Conservation (phyloP, 352 stramenopile species). For the Pythium sp. region DNA sequence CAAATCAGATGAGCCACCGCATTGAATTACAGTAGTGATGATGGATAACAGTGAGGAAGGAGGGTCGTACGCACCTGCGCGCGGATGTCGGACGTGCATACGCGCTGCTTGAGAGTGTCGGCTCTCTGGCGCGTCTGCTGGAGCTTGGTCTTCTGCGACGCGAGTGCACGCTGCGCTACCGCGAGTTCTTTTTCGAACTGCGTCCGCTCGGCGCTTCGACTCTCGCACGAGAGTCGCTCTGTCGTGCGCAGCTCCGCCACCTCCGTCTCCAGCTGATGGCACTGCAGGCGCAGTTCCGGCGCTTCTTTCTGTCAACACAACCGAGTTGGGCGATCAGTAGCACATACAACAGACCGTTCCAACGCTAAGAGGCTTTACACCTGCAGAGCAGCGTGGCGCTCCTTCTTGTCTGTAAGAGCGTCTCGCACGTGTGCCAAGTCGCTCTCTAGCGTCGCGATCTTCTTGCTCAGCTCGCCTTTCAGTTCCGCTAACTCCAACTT, state of each 20-base stretch:
- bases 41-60: neutral
- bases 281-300: slow-evolving; percentile 17
- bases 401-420: slow-evolving; percentile 16
- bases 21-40: neutral
- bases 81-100: slow-evolving; percentile 3
- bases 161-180: slow-evolving; percentile 15
- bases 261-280: slow-evolving; percentile 25
- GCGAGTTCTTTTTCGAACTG: slow-evolving; percentile 28
- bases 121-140: slow-evolving; percentile 5
- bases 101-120: slow-evolving; percentile 2
- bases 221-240: slow-evolving; percentile 22
- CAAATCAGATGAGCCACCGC: neutral
- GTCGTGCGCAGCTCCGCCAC: slow-evolving; percentile 24
- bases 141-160: slow-evolving; percentile 14
- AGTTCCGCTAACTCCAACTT: slow-evolving; percentile 26
- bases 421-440: slow-evolving; percentile 23
- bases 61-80: slow-evolving; percentile 9
- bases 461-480: slow-evolving; percentile 25
- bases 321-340: neutral
- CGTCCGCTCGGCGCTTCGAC: slow-evolving; percentile 26
- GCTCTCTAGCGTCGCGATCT: slow-evolving; percentile 24
- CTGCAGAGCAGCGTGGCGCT: slow-evolving; percentile 19
- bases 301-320: slow-evolving; percentile 16
- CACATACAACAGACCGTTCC: neutral
- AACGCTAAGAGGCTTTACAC: slow-evolving; percentile 6